Conservation (phyloP, 768 basidiomycete species). For the Termitomyces heimii region DNA sequence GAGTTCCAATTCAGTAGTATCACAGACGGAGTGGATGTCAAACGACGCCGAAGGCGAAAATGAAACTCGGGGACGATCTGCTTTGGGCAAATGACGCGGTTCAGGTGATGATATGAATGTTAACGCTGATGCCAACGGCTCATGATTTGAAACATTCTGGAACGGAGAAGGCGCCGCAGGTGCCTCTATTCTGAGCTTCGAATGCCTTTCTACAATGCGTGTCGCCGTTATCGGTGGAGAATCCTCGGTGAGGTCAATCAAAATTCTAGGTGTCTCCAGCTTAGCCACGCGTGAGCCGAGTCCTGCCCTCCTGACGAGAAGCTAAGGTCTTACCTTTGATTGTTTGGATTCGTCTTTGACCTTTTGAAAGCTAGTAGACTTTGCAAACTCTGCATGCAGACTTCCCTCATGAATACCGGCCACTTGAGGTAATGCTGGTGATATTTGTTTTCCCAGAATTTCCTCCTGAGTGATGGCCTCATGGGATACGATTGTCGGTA, state of each 20-base stretch:
- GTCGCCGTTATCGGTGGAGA: constrained; percentile 5
- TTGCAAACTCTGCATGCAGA: background rate
- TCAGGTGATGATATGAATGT: background rate
- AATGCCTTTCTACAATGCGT: background rate
- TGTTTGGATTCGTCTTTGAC: constrained; percentile 3
- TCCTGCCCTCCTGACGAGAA: background rate
- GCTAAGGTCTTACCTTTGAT: background rate
- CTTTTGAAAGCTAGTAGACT: background rate
- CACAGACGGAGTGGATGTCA: background rate
- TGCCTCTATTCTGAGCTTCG: background rate
- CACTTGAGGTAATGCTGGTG: background rate
- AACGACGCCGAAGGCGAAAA: constrained; percentile 8
- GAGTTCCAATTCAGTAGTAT: background rate
- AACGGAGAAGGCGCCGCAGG: background rate
- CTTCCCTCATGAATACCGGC: background rate
- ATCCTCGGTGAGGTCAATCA: constrained; percentile 41
- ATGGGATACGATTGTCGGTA: background rate
- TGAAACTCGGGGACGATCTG: constrained; percentile 9
- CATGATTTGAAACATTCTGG: background rate
- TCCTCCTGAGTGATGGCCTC: background rate
- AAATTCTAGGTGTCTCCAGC: constrained; percentile 13
- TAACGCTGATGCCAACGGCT: background rate
- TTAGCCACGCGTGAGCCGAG: background rate
- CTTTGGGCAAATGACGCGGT: background rate
- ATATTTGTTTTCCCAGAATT: background rate